Base-by-base conservation (phyloP, 139 green algal genomes). In the Micractinium conductrix region DNA sequence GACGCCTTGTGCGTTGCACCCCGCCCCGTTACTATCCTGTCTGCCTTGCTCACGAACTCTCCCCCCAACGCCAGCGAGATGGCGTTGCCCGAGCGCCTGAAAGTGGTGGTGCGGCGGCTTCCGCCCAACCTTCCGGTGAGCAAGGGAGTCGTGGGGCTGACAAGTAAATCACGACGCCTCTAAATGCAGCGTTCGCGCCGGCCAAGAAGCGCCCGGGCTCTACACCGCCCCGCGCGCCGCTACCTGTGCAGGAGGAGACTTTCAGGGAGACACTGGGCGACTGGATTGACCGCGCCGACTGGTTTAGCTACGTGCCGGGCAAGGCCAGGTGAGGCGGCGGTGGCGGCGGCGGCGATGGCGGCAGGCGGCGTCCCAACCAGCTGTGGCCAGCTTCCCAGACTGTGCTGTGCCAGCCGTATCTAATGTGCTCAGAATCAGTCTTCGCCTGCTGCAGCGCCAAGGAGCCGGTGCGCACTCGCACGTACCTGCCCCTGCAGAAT, bases 311-410 rank as follows among this genome's bases (percentile, higher is more conserved):
- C 78, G 91, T 88, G 26, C 87, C 82, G 24, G 94, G 94, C 50
- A 96, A 96, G 86, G 44, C 88, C 82, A 95, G 92, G 94, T 94
- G 53, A 19, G n/a, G n/a, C n/a, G n/a, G n/a, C n/a, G n/a, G n/a
- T n/a, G n/a, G n/a, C n/a, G n/a, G n/a, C n/a, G n/a, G n/a, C n/a
- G n/a, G n/a, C n/a, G n/a, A n/a, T n/a, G n/a, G n/a, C n/a, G n/a
- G n/a, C n/a, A n/a, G n/a, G n/a, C n/a, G n/a, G n/a, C 67, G 21
- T 9, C 9, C 7, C n/a, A 2, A 22, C 43, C 24, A 42, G 28
- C 14, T 1, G 2, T 70, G 12, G 26, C 16, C 28, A 37, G 30
- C 14, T 62, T n/a, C 42, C 33, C 44, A n/a, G n/a, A n/a, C n/a
- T n/a, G n/a, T n/a, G n/a, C n/a, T n/a, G n/a, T n/a, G n/a, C n/a